These are phyloP conservation scores for Epipyxis sp. DNA, from an alignment of 108 stramenopile genomes.

Conservation along the genomic window DNA sequence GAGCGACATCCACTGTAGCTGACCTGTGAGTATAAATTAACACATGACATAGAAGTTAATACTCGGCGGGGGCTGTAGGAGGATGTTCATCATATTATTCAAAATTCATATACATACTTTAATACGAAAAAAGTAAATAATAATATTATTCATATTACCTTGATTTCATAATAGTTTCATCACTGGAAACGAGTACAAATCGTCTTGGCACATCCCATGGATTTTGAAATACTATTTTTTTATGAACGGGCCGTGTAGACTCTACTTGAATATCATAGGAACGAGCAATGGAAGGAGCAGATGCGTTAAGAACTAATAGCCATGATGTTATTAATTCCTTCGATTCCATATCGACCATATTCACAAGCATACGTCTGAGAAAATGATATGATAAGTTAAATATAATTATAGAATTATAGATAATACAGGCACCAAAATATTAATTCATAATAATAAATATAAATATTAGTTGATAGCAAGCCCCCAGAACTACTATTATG, in stretches of 20 bases:
- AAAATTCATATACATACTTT: too few relatives aligned
- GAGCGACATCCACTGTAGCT: slow-evolving; percentile 1
- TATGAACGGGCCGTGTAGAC: slow-evolving; percentile 38
- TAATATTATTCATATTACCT: slow-evolving; percentile 50
- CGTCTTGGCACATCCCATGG: slow-evolving; percentile 51
- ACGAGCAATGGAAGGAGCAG: slow-evolving; percentile 54
- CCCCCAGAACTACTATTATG: too few relatives aligned
- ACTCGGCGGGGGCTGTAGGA: too few relatives aligned
- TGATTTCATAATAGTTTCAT: slow-evolving; percentile 48
- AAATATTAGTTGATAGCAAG: too few relatives aligned
- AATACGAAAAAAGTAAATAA: slow-evolving; percentile 26
- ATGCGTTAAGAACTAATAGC: slow-evolving; percentile 50
- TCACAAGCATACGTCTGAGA: slow-evolving; percentile 35
- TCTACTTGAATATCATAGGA: slow-evolving; percentile 57
- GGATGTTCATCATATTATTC: too few relatives aligned
- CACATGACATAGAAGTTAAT: too few relatives aligned
- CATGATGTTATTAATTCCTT: slow-evolving; percentile 56
- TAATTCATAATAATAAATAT: too few relatives aligned
- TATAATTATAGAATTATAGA: too few relatives aligned
- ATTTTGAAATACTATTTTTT: slow-evolving; percentile 58
- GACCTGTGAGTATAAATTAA: not conserved
- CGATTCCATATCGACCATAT: slow-evolving; percentile 60
- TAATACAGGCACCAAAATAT: too few relatives aligned
- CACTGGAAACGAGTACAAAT: slow-evolving; percentile 47
- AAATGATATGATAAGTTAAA: too few relatives aligned